Evolutionary conservation across 352 stramenopile genomes (phyloP), one percentile per base, ranked within the genome.

Genomic region (Peronospora belbahrii): DNA sequence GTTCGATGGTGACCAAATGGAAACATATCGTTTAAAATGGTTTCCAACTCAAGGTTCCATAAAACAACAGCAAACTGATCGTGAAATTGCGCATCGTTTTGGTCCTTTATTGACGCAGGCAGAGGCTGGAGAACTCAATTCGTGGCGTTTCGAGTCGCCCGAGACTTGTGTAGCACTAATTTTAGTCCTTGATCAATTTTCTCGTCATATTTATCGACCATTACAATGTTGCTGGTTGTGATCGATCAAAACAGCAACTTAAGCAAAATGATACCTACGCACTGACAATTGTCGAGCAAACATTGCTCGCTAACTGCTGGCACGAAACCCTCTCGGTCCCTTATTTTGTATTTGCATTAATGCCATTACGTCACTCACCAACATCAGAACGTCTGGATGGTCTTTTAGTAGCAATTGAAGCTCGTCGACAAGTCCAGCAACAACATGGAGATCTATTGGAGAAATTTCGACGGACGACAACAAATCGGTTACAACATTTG

Each of bases 161-260:
- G 55, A 75, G 31, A 45, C 56, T 30, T 74, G 73, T 42, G 67
- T 96, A 36, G 83, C 83, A 39, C 62, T 94, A 0, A 79, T 95
- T 25, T 48, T 96, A 33, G 24, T 96, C 22, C 48, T 96, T 13
- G 86, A 96, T 53, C 86, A 95, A 52, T 83, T 94, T 54, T 88
- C 82, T 17, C 65, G 84, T 0, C 84, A 95, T 47, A 55, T 92
- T 7, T 83, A 87, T 46, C 71, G 84, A 32, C 40, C n/a, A 67
- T 20, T 54, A 56, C 6, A 50, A 58, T 32, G 13, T 54, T 31
- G 43, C 40, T 4, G 28, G n/a, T n/a, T n/a, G n/a, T n/a, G n/a
- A n/a, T n/a, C n/a, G n/a, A n/a, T n/a, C 17, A 15, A 59, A 62
- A 30, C 35, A 51, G 19, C 45, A 60, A 41, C 38, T 50, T 0